Percentiles rank a stretch among this genome's conserved stretches.
These are phyloP conservation scores for Gentiana macrophylla DNA, from an alignment of 257 asterid genomes.

Conservation along the genomic window DNA sequence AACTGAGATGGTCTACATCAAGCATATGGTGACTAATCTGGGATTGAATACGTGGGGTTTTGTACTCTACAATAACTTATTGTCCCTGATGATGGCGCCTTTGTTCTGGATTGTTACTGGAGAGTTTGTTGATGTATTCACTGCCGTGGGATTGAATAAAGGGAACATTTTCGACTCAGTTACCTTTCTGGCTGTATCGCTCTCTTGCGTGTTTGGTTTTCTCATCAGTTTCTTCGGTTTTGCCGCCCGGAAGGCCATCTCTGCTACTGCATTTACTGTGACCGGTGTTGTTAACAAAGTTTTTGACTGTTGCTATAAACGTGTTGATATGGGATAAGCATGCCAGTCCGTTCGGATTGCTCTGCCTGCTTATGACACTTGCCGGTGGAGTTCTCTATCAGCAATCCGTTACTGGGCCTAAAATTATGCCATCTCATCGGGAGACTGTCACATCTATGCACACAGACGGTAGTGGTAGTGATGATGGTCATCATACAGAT, in stretches of 20 bases:
- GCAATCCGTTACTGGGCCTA: constrained; percentile 78
- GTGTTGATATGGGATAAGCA: constrained; percentile 98
- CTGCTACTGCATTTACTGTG: constrained; percentile 95
- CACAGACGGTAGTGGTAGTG: constrained; percentile 22
- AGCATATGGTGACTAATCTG: constrained; percentile 94
- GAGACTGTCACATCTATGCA: constrained; percentile 29
- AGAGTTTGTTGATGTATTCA: constrained; percentile 70
- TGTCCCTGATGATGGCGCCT: constrained; percentile 95
- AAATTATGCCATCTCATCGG: constrained; percentile 30
- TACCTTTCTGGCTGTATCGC: constrained; percentile 59
- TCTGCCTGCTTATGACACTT: constrained; percentile 71
- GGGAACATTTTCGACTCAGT: constrained; percentile 46
- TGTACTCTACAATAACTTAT: constrained; percentile 67
- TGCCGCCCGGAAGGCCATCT: constrained; percentile 88
- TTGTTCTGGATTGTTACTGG: constrained; percentile 80
- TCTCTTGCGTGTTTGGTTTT: constrained; percentile 90
- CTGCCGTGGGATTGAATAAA: constrained; percentile 34
- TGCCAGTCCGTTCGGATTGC: constrained; percentile 81
- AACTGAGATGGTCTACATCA: constrained; percentile 95
- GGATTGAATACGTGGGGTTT: constrained; percentile 97
- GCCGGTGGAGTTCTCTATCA: constrained; percentile 89
- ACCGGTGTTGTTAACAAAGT: constrained; percentile 96
- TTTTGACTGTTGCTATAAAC: constrained; percentile 85
- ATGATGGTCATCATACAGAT: constrained; percentile 19
- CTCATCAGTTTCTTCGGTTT: constrained; percentile 96